A percentile compares a stretch with the other conserved stretches of the same genome.
Evolutionary conservation across 768 basidiomycete species (phyloP).

Genomic region (Fomitopsis serialis): DNA sequence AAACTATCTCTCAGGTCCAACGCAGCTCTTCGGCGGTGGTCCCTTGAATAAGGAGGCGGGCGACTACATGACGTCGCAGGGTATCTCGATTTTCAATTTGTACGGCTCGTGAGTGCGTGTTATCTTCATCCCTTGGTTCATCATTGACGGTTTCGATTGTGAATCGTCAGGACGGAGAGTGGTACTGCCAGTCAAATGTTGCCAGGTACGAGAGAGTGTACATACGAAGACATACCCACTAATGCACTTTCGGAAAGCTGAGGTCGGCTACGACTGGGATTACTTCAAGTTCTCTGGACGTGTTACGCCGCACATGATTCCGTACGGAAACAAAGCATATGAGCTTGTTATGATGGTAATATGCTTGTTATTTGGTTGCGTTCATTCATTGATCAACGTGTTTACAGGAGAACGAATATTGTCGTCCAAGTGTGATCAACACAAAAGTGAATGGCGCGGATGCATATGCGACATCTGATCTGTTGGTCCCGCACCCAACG

Average conservation of each 20-base stretch:
- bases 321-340: slow-evolving; percentile 13
- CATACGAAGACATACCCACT: no score
- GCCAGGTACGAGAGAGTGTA: background rate
- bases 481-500: slow-evolving; percentile 36
- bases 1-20: background rate
- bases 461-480: slow-evolving; percentile 36
- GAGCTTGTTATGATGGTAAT: slow-evolving; percentile 16
- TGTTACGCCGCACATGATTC: slow-evolving; percentile 2
- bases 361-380: background rate
- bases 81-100: background rate
- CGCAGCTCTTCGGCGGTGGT: background rate
- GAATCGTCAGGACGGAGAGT: background rate
- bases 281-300: slow-evolving; percentile 15
- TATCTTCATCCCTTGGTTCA: no score
- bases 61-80: background rate
- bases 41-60: background rate
- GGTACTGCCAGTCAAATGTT: background rate
- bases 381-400: background rate
- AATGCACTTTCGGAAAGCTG: background rate
- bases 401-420: background rate
- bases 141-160: no score
- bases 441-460: slow-evolving; percentile 23
- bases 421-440: slow-evolving; percentile 23
- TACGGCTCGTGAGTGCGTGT: background rate
- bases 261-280: slow-evolving; percentile 10